Evolutionary conservation across 164 flowering plant genomes (phyloP), one percentile per base, ranked within the genome.

Genomic region (Santalum album): DNA sequence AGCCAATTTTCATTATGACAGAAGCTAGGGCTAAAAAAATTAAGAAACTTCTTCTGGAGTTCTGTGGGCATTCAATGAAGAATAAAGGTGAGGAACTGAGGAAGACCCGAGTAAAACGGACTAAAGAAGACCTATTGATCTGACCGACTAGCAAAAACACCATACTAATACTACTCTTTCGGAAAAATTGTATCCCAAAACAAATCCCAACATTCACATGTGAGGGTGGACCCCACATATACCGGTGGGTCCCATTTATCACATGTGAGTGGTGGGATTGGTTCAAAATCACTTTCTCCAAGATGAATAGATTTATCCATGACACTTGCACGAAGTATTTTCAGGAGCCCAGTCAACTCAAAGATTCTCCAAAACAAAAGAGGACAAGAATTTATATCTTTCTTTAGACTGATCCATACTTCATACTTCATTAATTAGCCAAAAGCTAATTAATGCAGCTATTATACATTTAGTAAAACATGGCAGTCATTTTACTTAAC

Each of bases 141-240:
- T 1, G 82, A 70, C 52, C 60, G 80, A 72, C 57, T 67, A 49
- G 62, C 66, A 72, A 80, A 88, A 54, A 90, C 62, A 6, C 86
- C 92, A 66, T 83, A 95, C 69, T 62, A 82, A 34, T 78, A 72
- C 65, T 90, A 69, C 53, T 96, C 82, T 70, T 74, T 94, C 48
- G 90, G 56, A 21, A n/a, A n/a, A n/a, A n/a, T n/a, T n/a, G n/a
- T n/a, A n/a, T n/a, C n/a, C n/a, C n/a, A n/a, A n/a, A n/a, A n/a
- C n/a, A n/a, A n/a, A n/a, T n/a, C n/a, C n/a, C n/a, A 84, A 70
- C 99, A 94, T 94, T 68, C 97, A 94, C 16, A 96, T 74, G 54
- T 90, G 89, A n/a, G n/a, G n/a, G n/a, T n/a, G n/a, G n/a, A n/a
- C n/a, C n/a, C n/a, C n/a, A n/a, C n/a, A n/a, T n/a, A n/a, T n/a